Evolutionary conservation across 2,329 filamentous ascomycete species (phyloP), one percentile per base, ranked within the genome.

Genomic region (Fusarium sp.): DNA sequence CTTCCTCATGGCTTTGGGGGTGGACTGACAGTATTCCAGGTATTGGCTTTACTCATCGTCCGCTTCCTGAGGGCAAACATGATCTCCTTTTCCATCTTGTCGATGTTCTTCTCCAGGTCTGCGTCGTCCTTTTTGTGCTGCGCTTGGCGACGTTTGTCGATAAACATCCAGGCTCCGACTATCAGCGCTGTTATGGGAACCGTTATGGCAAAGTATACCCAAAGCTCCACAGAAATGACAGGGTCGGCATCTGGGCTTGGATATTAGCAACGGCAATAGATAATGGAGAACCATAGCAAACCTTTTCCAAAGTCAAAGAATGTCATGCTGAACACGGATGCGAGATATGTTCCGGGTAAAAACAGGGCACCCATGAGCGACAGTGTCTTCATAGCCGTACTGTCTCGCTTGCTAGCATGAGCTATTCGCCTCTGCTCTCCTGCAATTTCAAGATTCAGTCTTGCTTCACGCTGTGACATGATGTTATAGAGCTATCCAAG

Each of bases 241-340:
- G 83, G 81, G 22, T 80, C 78, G 8, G 80, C 78, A 55, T 78
- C 81, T 77, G 27, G 27, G 25, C 20, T 15, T 3, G 15, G 14
- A 38, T 25, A 55, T 74, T 55, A 74, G 62, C 9, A 41, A 18
- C 15, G 41, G 12, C 27, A 47, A 17, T 15, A 27, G 31, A 45
- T 42, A 22, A 14, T 17, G 8, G 18, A 12, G 20, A 17, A 9
- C 31, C 15, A 36, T 42, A 25, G 50, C 79, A 68, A 77, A 84
- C 84, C 80, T 42, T 82, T 80, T 70, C 86, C 85, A 72, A 90
- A 91, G 79, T 91, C 86, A 81, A 91, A 91, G 77, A 91, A 91
- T 0, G 88, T 88, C 88, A 91, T 91, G 82, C 86, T 87, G 73
- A 91, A 91, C 29, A 91, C 83, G 1, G 89, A 91, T 13, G 89